Evolutionary conservation across 2,329 filamentous ascomycete species (phyloP).

Genomic region (Colletotrichum agaves): DNA sequence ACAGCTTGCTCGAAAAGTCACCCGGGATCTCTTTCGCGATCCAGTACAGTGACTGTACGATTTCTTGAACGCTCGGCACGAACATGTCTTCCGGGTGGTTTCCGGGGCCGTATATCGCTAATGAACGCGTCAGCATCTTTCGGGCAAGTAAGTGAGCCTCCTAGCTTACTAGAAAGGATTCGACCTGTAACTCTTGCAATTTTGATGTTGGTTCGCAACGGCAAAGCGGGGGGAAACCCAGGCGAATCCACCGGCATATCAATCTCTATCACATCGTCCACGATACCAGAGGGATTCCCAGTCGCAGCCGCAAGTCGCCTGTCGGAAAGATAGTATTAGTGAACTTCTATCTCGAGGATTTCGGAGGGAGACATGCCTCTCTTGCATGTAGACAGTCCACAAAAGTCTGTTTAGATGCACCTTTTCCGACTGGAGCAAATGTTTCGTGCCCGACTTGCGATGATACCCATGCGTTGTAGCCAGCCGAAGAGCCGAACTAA

Average conservation of each 20-base stretch:
- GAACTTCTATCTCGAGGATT: too few relatives aligned
- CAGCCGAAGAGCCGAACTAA: conserved; percentile 27
- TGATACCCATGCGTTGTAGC: conserved; percentile 37
- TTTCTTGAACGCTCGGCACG: conserved; percentile 46
- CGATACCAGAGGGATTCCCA: conserved; percentile 28
- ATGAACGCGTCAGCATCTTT: conserved; percentile 38
- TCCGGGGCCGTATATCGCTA: conserved; percentile 46
- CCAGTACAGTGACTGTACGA: conserved; percentile 41
- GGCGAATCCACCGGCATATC: conserved; percentile 26
- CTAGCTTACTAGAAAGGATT: conserved; percentile 14
- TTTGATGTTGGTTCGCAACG: conserved; percentile 26
- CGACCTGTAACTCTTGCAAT: conserved; percentile 28
- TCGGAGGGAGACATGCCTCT: conserved; percentile 11
- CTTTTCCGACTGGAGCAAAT: conserved; percentile 22
- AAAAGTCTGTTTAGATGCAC: conserved; percentile 35
- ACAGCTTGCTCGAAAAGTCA: conserved; percentile 40
- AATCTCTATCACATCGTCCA: conserved; percentile 24
- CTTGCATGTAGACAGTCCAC: conserved; percentile 39
- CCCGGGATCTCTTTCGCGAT: conserved; percentile 39
- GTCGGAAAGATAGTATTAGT: neutral
- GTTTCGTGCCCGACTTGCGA: conserved; percentile 23
- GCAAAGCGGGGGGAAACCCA: conserved; percentile 12
- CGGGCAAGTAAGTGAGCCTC: rapidly evolving
- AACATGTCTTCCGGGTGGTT: conserved; percentile 45
- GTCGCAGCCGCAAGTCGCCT: conserved; percentile 36